Percentiles rank a stretch among this genome's conserved stretches.
Evolutionary conservation across 306 rosid species (phyloP).

Genomic region (Cucumis sativus): DNA sequence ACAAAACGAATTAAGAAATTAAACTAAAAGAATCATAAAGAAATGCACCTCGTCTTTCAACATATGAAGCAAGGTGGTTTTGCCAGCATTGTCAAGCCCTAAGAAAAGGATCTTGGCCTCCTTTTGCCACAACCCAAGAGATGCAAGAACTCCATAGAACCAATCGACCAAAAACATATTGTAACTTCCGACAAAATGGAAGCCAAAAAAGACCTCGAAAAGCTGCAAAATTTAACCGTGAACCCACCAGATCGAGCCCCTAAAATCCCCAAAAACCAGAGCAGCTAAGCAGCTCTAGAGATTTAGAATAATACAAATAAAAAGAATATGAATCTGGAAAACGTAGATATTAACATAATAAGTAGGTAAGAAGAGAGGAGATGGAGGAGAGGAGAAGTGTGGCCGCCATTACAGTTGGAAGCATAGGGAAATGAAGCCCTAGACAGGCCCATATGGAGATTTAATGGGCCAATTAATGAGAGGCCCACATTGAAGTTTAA

Average conservation of each 20-base stretch:
- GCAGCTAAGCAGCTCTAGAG: background rate
- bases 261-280: constrained; percentile 11
- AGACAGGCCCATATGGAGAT: background rate
- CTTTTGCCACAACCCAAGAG: constrained; percentile 87
- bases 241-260: constrained; percentile 22
- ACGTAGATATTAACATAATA: background rate
- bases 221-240: constrained; percentile 12
- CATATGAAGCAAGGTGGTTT: constrained; percentile 88
- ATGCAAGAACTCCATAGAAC: constrained; percentile 79
- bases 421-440: background rate
- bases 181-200: background rate
- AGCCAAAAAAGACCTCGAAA: background rate
- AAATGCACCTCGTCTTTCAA: constrained; percentile 71
- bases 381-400: background rate
- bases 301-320: background rate
- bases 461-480: background rate
- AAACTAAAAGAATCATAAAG: background rate
- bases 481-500: background rate
- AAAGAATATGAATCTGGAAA: background rate
- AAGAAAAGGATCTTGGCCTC: constrained; percentile 90
- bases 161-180: constrained; percentile 69
- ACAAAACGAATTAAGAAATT: background rate
- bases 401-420: background rate
- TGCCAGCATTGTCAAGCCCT: constrained; percentile 87
- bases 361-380: constrained; percentile 1